Conservation (phyloP, 176 grass and related monocot species). For the Carex pumila region DNA sequence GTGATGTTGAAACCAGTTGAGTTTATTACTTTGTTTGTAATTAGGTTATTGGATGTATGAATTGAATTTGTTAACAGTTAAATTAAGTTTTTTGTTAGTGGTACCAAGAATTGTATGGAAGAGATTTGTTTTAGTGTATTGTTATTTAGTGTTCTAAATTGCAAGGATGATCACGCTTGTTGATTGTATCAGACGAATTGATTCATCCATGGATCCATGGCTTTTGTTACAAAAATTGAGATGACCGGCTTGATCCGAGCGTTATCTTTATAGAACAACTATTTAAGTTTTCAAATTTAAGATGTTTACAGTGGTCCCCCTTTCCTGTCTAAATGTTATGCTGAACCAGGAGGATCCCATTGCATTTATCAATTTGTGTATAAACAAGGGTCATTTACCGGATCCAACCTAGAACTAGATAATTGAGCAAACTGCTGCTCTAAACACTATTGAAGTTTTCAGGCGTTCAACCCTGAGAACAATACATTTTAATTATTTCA, state of each 20-base stretch:
- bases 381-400: not conserved
- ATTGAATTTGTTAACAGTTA: slow-evolving; percentile 2
- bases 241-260: not conserved
- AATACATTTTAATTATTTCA: too few relatives aligned
- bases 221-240: not conserved
- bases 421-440: too few relatives aligned
- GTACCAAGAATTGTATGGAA: not conserved
- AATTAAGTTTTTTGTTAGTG: not conserved
- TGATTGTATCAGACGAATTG: not conserved
- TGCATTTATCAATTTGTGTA: not conserved
- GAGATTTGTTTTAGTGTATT: not conserved
- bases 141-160: not conserved
- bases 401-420: too few relatives aligned
- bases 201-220: not conserved
- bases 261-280: not conserved
- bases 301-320: not conserved
- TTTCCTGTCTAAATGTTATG: not conserved
- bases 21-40: not conserved
- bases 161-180: not conserved
- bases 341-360: not conserved
- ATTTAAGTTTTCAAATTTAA: not conserved
- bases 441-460: too few relatives aligned
- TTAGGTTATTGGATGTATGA: slow-evolving; percentile 2
- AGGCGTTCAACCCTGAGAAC: too few relatives aligned
- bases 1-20: not conserved